Base-by-base conservation (phyloP, 129 eudicot genomes). In the Calendula officinalis region DNA sequence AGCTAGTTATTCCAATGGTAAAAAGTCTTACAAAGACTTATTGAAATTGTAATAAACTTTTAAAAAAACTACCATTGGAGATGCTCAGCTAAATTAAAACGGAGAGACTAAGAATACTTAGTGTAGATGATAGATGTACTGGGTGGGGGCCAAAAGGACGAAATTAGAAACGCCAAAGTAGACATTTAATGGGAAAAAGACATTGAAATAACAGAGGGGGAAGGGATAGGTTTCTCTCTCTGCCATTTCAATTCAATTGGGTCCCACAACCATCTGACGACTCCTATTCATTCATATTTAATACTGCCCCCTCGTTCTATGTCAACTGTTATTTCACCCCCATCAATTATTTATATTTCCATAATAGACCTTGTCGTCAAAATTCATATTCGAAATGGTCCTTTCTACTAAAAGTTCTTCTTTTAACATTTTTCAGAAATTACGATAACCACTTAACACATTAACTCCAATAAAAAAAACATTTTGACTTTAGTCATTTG, bases 201-300 rank as follows among this genome's bases (percentile, higher is more conserved):
- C 43, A 73, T 64, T 46, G 30, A 22, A 22, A 22, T 22, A 22
- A 22, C 2, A 22, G 30, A 56, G 46, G 44, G 41, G 37, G 60
- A 56, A 56, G 43, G 34, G 76, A 77, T 67, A 56, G 70, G 72
- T 70, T 69, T 42, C 33, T 50, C 56, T 50, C 58, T 46, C 59
- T 70, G 48, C 42, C 13, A 62, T 1, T 68, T 35, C 17, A 22
- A 0, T 22, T 22, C 30, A 36, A 11, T 7, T 43, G 71, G 86
- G 69, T 7, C 67, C 80, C 76, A 52, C 68, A 8, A 34, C 51
- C 68, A 46, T 59, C 78, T 77, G 80, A 73, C 86, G 60, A 57
- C 78, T 48, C 59, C 66, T 64, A 46, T 10, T 37, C 32, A 1
- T 53, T 9, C 41, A 10, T 64, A 56, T 47, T 74, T 45, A 33